Evolutionary conservation across 2,329 filamentous ascomycete genomes (phyloP), one percentile per base, ranked within the genome.

Genomic region (Xylariaceae sp.): DNA sequence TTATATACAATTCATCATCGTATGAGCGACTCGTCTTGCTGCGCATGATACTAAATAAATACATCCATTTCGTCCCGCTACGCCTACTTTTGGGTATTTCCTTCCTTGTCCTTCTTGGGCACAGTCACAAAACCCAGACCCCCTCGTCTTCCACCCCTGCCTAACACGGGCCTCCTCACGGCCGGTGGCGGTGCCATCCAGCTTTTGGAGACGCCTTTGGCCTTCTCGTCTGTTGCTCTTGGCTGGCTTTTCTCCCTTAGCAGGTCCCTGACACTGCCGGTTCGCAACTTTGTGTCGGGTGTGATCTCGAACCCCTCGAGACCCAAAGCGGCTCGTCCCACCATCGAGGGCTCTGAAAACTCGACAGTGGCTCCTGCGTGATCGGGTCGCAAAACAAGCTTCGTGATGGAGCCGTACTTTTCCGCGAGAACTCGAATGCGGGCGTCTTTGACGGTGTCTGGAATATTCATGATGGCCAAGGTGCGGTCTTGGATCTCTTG

Each of bases 381-480:
- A 61, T 91, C 84, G 1, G 92, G 90, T 51, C 91, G 86, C 9
- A 97, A 80, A 10, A 88, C 80, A 3, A 97, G 80, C 72, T 92
- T 93, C 64, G 87, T 80, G 23, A 97, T 80, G 1, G 80, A 74
- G 0, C 91, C 92, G 50, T 87, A 81, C 1, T 85, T 81, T 66
- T 91, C 88, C 7, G 89, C 85, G 2, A 95, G 77, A 0, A 86
- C 81, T 50, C 84, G 84, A 57, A 99, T 84, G 35, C 92, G 90
- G 1, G 89, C 85, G 68, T 96, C 90, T 65, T 95, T 97, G 68
- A 97, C 85, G 0, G 92, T 97, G 69, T 97, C 94, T 0, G 94
- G 91, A 1, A 99, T 78, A 63, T 92, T 88, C 75, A 97, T 84
- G 34, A 99, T 78, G 8, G 88, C 88, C 53, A 97, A 81, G 0